Base-by-base conservation (phyloP, 768 basidiomycete genomes). In the Chalciporus sphaerocephalus region DNA sequence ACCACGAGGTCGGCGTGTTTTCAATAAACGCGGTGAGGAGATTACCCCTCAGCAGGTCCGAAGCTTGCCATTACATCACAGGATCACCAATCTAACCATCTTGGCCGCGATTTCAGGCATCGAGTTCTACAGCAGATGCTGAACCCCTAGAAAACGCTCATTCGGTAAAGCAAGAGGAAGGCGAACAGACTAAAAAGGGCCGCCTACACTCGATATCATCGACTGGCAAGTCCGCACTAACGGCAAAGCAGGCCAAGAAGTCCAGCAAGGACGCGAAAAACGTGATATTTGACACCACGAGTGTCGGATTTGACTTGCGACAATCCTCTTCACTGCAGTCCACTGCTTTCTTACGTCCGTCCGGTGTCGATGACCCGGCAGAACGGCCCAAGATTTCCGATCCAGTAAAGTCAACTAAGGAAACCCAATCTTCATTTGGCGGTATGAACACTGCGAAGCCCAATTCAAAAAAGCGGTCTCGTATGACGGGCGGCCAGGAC, bases 1-100 rank as follows among this genome's bases (percentile, higher is more conserved):
- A 40, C 65, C 67, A 43, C 69, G 69, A 56, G 82, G 82, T 30
- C 71, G 81, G 40, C 73, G 82, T 42, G 68, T 64, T 10, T 83
- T 81, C 51, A 61, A 65, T 51, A 75, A 75, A 46, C 64, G 67
- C 37, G 80, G 81, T 18, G 56, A 71, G 45, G 78, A 81, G 58
- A 64, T 74, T 16, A 58, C 49, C 44, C n/a, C n/a, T n/a, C 55
- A 49, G 35, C 32, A 54, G 54, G 64, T 59, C 52, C 45, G 57
- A 44, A 53, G 41, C 50, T 52, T 38, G 15, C 46, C 50, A 30
- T 52, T 53, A 39, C 54, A 51, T 51, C 56, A 60, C 47, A 15
- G 3, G 27, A 57, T 45, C 42, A 46, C 27, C 45, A n/a, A 38
- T 4, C 53, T 50, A 24, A 58, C 48, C 42, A 17, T 44, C 54